phyloP scores from a whole-genome alignment of 257 asterid genomes.

The Solanum chmielewskii region DNA sequence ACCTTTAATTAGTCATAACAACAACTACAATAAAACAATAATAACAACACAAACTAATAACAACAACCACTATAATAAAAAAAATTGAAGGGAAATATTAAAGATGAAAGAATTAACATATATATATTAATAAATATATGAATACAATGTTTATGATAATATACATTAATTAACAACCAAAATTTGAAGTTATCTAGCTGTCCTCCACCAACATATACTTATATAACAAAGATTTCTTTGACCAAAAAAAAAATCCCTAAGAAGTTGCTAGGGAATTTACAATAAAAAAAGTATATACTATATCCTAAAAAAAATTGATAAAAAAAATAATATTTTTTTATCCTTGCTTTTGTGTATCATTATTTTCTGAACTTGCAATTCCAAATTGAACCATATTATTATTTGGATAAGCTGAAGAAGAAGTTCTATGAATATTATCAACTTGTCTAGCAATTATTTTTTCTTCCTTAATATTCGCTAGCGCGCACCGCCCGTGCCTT shows the following conservation, averaged over 20 bases:
- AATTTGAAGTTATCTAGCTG: background rate
- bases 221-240: background rate
- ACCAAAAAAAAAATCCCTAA: background rate
- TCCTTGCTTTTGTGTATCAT: background rate
- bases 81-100: background rate
- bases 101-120: background rate
- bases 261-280: background rate
- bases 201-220: background rate
- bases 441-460: background rate
- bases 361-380: background rate
- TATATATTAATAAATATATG: background rate
- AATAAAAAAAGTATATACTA: background rate
- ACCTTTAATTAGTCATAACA: background rate
- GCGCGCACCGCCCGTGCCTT: slow-evolving; percentile 32
- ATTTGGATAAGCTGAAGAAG: background rate
- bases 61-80: background rate
- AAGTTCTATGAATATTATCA: background rate
- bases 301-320: background rate
- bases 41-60: background rate
- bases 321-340: background rate
- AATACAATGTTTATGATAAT: background rate
- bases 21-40: background rate
- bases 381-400: background rate
- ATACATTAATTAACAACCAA: background rate
- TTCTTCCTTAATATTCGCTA: slow-evolving; percentile 11